phyloP scores from a whole-genome alignment of 208 protist genomes.

The Lotmaria passim region DNA sequence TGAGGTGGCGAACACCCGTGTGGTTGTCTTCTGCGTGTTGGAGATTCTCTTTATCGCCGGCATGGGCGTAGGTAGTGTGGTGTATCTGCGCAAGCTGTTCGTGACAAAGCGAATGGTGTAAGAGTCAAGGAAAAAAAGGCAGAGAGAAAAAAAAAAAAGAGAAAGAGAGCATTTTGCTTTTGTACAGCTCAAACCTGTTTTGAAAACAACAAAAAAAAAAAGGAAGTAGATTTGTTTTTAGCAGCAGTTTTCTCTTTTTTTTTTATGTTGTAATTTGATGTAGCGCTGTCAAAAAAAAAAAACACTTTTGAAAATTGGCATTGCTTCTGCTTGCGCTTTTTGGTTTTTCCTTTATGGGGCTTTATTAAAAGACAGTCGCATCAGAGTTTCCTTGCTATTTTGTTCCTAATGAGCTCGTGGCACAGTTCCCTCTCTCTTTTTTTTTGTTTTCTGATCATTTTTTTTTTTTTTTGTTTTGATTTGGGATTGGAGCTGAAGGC shows the following conservation, averaged over 20 bases:
- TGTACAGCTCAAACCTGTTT: neutral
- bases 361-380: too few relatives aligned
- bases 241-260: neutral
- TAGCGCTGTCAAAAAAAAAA: too few relatives aligned
- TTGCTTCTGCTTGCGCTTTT: too few relatives aligned
- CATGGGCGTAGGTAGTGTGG: slow-evolving; percentile 79
- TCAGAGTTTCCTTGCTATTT: too few relatives aligned
- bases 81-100: slow-evolving; percentile 80
- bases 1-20: slow-evolving; percentile 84
- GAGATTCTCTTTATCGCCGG: slow-evolving; percentile 70
- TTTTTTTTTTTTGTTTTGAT: too few relatives aligned
- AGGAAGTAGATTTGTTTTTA: neutral
- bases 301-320: slow-evolving; percentile 48
- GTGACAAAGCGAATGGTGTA: slow-evolving; percentile 80
- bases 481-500: too few relatives aligned
- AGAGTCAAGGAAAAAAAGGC: neutral
- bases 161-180: neutral
- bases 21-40: slow-evolving; percentile 78
- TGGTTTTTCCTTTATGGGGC: too few relatives aligned
- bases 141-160: neutral
- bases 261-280: neutral
- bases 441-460: too few relatives aligned
- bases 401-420: too few relatives aligned
- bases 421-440: too few relatives aligned
- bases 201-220: neutral